Evolutionary conservation across 345 rosid species (phyloP).

Genomic region (Pelargonium nanum): DNA sequence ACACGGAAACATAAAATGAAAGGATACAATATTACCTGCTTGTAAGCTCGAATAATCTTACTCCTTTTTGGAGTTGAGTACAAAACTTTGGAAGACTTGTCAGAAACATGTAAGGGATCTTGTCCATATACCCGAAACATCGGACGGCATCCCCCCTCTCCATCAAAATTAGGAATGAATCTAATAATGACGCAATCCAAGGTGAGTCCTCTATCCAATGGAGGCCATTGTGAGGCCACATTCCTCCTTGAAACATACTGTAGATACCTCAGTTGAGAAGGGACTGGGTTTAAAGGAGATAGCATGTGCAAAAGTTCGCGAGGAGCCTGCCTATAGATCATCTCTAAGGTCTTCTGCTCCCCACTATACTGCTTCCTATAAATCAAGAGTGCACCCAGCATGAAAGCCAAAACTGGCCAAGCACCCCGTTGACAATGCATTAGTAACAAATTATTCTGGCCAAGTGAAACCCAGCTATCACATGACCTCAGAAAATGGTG

Average conservation of each 20-base stretch:
- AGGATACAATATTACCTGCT: slow-evolving; percentile 47
- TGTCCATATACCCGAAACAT: slow-evolving; percentile 79
- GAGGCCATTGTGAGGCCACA: slow-evolving; percentile 85
- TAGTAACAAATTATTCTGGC: slow-evolving; percentile 55
- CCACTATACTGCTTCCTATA: slow-evolving; percentile 77
- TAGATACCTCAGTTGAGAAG: slow-evolving; percentile 79
- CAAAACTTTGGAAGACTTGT: slow-evolving; percentile 44
- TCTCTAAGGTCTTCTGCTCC: slow-evolving; percentile 79
- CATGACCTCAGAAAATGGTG: slow-evolving; percentile 89
- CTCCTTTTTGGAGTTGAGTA: slow-evolving; percentile 58
- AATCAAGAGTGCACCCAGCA: slow-evolving; percentile 71
- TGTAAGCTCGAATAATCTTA: slow-evolving; percentile 48
- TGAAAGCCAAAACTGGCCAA: slow-evolving; percentile 82
- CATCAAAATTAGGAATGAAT: slow-evolving; percentile 58
- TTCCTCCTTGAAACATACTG: slow-evolving; percentile 90
- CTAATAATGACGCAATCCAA: slow-evolving; percentile 82
- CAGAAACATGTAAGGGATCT: slow-evolving; percentile 57
- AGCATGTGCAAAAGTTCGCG: slow-evolving; percentile 69
- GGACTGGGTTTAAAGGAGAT: slow-evolving; percentile 74
- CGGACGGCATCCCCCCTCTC: slow-evolving; percentile 78
- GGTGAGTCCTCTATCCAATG: slow-evolving; percentile 75
- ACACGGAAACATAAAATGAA: background rate
- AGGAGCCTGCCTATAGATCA: slow-evolving; percentile 89
- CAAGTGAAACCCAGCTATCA: slow-evolving; percentile 93
- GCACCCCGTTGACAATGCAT: slow-evolving; percentile 91